These are phyloP conservation scores for Triticum timopheevii DNA, from an alignment of 176 grass and related monocot species.

Conservation along the genomic window DNA sequence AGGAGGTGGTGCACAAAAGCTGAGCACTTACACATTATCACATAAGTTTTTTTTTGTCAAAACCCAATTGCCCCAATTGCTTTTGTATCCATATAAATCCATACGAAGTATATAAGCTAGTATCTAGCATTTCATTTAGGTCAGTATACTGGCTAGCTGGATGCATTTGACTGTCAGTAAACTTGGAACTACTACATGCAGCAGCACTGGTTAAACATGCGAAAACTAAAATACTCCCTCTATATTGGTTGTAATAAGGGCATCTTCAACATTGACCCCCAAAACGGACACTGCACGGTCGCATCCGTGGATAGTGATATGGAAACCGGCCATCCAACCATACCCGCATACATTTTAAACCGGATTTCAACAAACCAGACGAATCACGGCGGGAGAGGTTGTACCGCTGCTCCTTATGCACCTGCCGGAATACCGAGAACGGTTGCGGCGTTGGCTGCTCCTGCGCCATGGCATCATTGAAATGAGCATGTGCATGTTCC, in stretches of 20 bases:
- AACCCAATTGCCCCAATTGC: background rate
- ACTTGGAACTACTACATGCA: slow-evolving; percentile 19
- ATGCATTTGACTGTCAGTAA: background rate
- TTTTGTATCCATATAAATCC: background rate
- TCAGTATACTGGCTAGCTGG: background rate
- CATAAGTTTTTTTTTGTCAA: background rate
- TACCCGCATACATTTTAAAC: no score
- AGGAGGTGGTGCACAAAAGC: background rate
- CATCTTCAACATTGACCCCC: no score
- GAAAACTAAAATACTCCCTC: background rate
- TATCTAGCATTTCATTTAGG: background rate
- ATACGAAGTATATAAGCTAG: background rate
- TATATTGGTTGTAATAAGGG: background rate
- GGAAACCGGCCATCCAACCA: no score
- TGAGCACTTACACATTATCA: background rate
- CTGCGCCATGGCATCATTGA: no score
- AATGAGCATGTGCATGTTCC: no score
- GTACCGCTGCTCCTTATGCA: no score
- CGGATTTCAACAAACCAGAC: no score
- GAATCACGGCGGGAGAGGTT: no score
- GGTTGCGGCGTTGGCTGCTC: no score
- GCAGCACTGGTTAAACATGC: background rate
- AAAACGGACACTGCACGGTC: no score
- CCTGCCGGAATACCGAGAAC: no score
- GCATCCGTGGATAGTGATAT: no score